These are phyloP conservation scores for Saccharomycopsis fermentans DNA, from an alignment of 805 yeast genomes.

Conservation along the genomic window DNA sequence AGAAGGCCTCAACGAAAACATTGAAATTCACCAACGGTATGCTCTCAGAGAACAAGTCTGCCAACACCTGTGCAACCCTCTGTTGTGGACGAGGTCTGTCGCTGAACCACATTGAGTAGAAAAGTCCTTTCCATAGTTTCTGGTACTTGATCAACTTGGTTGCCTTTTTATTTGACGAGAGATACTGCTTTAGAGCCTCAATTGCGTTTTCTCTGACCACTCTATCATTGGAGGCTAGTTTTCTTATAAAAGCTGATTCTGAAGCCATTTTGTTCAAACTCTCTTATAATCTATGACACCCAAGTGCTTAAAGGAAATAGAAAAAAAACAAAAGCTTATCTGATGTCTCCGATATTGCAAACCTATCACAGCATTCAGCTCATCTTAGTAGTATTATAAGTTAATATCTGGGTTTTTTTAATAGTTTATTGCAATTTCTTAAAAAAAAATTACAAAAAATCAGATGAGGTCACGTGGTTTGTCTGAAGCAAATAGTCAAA, in stretches of 20 bases:
- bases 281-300: too few relatives aligned
- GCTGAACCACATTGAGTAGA: conserved; percentile 92
- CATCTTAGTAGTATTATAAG: not conserved
- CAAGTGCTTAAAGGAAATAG: too few relatives aligned
- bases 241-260: conserved; percentile 51
- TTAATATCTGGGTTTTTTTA: too few relatives aligned
- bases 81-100: conserved; percentile 93
- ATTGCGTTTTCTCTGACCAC: conserved; percentile 62
- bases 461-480: conserved; percentile 5
- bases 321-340: too few relatives aligned
- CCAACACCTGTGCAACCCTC: conserved; percentile 63
- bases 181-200: conserved; percentile 48
- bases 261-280: conserved; percentile 2
- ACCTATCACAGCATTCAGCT: not conserved
- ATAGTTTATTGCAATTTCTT: not conserved
- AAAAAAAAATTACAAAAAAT: not conserved
- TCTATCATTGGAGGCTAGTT: conserved; percentile 67
- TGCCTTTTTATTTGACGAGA: conserved; percentile 32
- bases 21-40: conserved; percentile 35
- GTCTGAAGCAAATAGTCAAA: not conserved
- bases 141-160: conserved; percentile 44
- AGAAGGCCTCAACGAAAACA: conserved; percentile 61
- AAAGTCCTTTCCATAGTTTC: conserved; percentile 94
- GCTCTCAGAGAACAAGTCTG: conserved; percentile 39
- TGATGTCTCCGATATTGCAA: not conserved